Percentiles rank a stretch among this genome's conserved stretches.
These are phyloP conservation scores for Coemansia sp. DNA, from an alignment of 192 early-diverging fungal species.

Conservation along the genomic window DNA sequence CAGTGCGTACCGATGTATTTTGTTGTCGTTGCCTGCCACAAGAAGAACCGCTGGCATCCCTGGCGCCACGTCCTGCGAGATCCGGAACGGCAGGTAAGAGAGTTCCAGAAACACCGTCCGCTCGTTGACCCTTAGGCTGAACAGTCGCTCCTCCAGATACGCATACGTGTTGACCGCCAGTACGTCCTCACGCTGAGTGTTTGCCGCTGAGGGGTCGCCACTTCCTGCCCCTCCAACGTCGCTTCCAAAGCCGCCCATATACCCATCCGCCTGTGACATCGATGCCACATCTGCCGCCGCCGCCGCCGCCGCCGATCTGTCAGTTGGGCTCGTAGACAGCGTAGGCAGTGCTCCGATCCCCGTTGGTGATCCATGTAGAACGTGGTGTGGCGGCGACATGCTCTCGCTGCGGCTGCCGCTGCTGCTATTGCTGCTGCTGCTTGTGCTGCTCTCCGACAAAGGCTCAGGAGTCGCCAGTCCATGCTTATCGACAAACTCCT, in stretches of 20 bases:
- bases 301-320: too few relatives aligned
- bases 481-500: slow-evolving; percentile 34
- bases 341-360: not conserved
- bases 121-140: slow-evolving; percentile 19
- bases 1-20: slow-evolving; percentile 47
- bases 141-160: slow-evolving; percentile 49
- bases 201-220: not conserved
- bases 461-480: not conserved
- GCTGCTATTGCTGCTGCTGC: not conserved
- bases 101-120: slow-evolving; percentile 26
- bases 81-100: slow-evolving; percentile 49
- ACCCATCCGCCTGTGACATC: not conserved
- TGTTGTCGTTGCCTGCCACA: slow-evolving; percentile 49
- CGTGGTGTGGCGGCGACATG: not conserved
- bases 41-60: slow-evolving; percentile 45
- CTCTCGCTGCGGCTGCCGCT: not conserved
- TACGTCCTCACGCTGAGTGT: not conserved
- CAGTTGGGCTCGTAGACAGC: not conserved
- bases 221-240: not conserved
- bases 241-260: not conserved
- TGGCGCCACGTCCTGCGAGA: slow-evolving; percentile 44
- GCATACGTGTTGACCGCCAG: slow-evolving; percentile 43
- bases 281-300: not conserved
- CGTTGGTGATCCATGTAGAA: not conserved
- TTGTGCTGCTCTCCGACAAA: not conserved